Evolutionary conservation across 345 rosid genomes (phyloP).

Genomic region (Jatropha curcas): DNA sequence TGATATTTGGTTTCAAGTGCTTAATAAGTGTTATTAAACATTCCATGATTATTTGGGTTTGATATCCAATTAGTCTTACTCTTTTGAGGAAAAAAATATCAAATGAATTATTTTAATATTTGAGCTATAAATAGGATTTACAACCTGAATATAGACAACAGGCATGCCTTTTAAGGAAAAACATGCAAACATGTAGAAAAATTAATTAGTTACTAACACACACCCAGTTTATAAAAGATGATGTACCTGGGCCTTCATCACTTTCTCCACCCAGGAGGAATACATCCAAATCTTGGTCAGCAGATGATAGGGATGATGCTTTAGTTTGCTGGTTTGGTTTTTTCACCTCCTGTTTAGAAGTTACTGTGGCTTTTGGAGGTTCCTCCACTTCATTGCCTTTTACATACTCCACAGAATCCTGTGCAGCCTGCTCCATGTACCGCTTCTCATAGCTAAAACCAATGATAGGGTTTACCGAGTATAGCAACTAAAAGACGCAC

Average conservation of each 20-base stretch:
- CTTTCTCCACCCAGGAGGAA: slow-evolving; percentile 70
- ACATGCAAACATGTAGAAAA: background rate
- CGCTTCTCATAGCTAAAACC: slow-evolving; percentile 47
- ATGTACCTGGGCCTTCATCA: slow-evolving; percentile 55
- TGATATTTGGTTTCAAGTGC: no score
- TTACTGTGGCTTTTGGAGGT: slow-evolving; percentile 21
- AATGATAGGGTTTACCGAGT: slow-evolving; percentile 11
- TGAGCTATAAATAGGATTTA: background rate
- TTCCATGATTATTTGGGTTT: background rate
- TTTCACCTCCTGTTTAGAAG: slow-evolving; percentile 28
- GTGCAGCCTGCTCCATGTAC: slow-evolving; percentile 42
- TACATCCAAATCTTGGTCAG: slow-evolving; percentile 57
- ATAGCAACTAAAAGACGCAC: background rate
- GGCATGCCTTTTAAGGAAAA: background rate
- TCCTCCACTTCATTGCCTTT: slow-evolving; percentile 28
- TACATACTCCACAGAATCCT: slow-evolving; percentile 33
- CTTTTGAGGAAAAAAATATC: background rate
- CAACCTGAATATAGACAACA: background rate
- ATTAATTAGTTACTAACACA: background rate
- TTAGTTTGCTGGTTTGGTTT: slow-evolving; percentile 34
- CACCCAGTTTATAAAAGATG: background rate
- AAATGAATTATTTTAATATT: background rate
- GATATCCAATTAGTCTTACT: background rate
- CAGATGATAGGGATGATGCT: slow-evolving; percentile 30
- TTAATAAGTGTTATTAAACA: no score